Conservation (phyloP, 2,329 filamentous ascomycete genomes). For the Orbilia oligospora region DNA sequence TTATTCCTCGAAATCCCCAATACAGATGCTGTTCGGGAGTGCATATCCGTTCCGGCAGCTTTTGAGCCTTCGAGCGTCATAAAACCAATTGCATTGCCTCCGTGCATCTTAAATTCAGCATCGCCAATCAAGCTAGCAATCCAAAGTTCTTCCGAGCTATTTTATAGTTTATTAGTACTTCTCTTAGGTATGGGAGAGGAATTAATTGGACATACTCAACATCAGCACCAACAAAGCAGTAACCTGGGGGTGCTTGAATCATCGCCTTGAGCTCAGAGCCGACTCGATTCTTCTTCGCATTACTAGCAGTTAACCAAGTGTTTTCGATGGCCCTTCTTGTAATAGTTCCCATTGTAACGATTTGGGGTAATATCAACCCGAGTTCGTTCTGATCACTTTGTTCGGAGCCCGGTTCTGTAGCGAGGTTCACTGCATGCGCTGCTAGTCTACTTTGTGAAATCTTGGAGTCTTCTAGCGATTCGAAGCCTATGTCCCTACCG, state of each 20-base stretch:
- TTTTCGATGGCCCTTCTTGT: conserved; percentile 95
- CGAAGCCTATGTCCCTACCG: conserved; percentile 59
- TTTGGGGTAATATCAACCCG: conserved; percentile 94
- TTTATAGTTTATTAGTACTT: conserved; percentile 17
- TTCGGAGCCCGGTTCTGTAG: conserved; percentile 47
- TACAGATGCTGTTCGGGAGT: conserved; percentile 83
- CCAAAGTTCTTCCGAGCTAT: conserved; percentile 89
- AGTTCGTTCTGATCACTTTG: conserved; percentile 65
- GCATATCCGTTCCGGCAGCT: conserved; percentile 75
- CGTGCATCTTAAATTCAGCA: conserved; percentile 93
- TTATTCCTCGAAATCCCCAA: conserved; percentile 94
- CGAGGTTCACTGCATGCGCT: not conserved
- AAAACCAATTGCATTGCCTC: conserved; percentile 96
- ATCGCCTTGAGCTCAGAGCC: conserved; percentile 98
- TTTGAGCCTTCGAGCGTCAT: conserved; percentile 99
- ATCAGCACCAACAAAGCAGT: conserved; percentile 95
- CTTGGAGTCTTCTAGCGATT: conserved; percentile 61
- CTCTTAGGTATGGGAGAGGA: not conserved
- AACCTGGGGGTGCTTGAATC: conserved; percentile 90
- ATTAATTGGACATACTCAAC: conserved; percentile 74
- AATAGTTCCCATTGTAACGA: conserved; percentile 98
- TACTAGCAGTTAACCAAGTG: conserved; percentile 97
- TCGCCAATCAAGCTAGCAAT: conserved; percentile 96
- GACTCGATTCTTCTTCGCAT: conserved; percentile 95
- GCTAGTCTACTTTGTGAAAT: not conserved